A percentile compares a stretch with the other conserved stretches of the same genome.
These are phyloP conservation scores for Aegilops longissima DNA, from an alignment of 176 grass and related monocot genomes.

Conservation along the genomic window DNA sequence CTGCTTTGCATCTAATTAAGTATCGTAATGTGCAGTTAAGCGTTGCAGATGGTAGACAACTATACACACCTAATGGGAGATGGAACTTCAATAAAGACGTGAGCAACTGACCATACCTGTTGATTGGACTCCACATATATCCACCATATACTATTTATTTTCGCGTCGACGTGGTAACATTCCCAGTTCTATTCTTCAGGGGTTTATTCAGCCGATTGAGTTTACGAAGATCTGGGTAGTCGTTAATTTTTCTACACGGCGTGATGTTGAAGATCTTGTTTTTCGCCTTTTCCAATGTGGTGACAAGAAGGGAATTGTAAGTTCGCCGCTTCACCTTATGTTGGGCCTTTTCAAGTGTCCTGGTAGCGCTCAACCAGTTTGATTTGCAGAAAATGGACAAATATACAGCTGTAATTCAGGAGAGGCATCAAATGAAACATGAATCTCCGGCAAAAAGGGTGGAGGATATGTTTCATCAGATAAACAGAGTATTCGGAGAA, in stretches of 20 bases:
- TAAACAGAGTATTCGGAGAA: neutral
- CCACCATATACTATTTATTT: neutral
- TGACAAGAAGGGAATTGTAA: conserved; percentile 53
- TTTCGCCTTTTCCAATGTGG: conserved; percentile 32
- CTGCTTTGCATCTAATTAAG: neutral
- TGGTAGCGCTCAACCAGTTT: neutral
- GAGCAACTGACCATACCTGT: neutral
- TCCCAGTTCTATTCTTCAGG: conserved; percentile 30
- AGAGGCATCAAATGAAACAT: conserved; percentile 30
- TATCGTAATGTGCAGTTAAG: conserved; percentile 46
- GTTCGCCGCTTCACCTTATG: neutral
- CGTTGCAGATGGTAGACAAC: conserved; percentile 39
- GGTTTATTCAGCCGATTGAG: conserved; percentile 17
- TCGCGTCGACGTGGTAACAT: neutral
- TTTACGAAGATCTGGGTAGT: conserved; percentile 16
- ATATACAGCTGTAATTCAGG: conserved; percentile 34
- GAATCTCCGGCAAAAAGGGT: conserved; percentile 39
- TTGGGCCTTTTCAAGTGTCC: neutral
- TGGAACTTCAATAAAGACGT: conserved; percentile 12
- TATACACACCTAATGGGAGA: neutral
- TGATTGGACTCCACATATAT: neutral
- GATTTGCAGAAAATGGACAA: conserved; percentile 39
- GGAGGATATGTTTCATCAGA: conserved; percentile 43
- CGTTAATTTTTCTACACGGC: conserved; percentile 19
- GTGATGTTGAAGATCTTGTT: conserved; percentile 23